A percentile compares a stretch with the other conserved stretches of the same genome.
Conservation (phyloP, 441 rosid species). For the Breynia disticha region DNA sequence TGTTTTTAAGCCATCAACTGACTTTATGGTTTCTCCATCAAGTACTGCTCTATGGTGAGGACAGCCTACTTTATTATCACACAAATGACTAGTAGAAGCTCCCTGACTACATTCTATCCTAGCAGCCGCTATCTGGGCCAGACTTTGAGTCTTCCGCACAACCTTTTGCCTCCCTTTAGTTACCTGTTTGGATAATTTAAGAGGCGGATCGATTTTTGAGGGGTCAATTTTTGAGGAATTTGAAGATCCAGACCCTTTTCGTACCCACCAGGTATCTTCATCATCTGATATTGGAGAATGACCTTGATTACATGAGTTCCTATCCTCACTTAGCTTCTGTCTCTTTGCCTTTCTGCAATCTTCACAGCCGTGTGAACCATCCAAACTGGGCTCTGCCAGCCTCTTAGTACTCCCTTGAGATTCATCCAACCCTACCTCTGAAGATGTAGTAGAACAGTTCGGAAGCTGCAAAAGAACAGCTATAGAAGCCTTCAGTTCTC, state of each 20-base stretch:
- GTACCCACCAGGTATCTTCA: conserved; percentile 96
- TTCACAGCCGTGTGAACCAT: conserved; percentile 80
- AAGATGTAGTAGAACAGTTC: conserved; percentile 26
- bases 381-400: conserved; percentile 48
- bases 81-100: conserved; percentile 94
- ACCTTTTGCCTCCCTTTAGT: conserved; percentile 82
- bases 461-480: conserved; percentile 73
- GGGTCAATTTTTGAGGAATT: conserved; percentile 67
- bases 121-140: conserved; percentile 90
- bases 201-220: conserved; percentile 56
- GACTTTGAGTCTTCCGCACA: conserved; percentile 80
- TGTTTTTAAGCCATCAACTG: conserved; percentile 47
- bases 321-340: conserved; percentile 67
- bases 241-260: conserved; percentile 52
- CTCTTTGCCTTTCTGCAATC: conserved; percentile 82
- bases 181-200: conserved; percentile 63
- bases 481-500: conserved; percentile 67
- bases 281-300: conserved; percentile 76
- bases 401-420: conserved; percentile 66
- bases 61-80: conserved; percentile 62
- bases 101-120: conserved; percentile 99
- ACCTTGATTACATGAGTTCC: conserved; percentile 51
- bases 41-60: conserved; percentile 27
- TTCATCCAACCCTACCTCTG: conserved; percentile 49
- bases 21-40: conserved; percentile 43